Evolutionary conservation across 2,329 filamentous ascomycete genomes (phyloP).

Genomic region (Alternaria metachromatica): DNA sequence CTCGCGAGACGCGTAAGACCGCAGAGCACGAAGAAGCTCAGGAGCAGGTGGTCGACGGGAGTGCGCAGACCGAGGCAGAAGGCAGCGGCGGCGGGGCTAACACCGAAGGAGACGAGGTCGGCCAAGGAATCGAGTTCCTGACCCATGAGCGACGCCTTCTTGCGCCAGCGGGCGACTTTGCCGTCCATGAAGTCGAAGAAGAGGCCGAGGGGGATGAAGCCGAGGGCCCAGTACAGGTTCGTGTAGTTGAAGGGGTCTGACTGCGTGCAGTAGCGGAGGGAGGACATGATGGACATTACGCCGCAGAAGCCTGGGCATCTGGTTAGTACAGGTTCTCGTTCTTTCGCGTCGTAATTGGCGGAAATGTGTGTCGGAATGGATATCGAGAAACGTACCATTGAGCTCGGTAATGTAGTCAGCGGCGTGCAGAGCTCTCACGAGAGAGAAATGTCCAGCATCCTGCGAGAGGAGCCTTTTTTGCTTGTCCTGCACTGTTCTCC

Average conservation of each 20-base stretch:
- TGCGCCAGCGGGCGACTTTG: slow-evolving; percentile 93
- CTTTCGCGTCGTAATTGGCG: background rate
- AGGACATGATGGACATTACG: slow-evolving; percentile 95
- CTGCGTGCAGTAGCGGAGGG: slow-evolving; percentile 88
- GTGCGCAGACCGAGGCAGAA: slow-evolving; percentile 91
- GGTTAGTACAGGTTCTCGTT: background rate
- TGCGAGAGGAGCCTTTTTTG: slow-evolving; percentile 75
- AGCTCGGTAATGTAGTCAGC: slow-evolving; percentile 84
- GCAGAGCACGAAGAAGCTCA: slow-evolving; percentile 92
- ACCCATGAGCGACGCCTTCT: slow-evolving; percentile 97
- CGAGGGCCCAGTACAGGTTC: slow-evolving; percentile 82
- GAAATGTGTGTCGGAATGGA: background rate
- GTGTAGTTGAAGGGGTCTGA: slow-evolving; percentile 65
- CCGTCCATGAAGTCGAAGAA: slow-evolving; percentile 99
- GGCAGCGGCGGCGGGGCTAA: slow-evolving; percentile 84
- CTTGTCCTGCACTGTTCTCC: slow-evolving; percentile 68
- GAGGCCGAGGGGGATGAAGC: slow-evolving; percentile 81
- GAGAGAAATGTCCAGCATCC: slow-evolving; percentile 74
- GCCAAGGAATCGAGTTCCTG: slow-evolving; percentile 96
- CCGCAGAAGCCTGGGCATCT: slow-evolving; percentile 74
- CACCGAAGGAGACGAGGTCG: slow-evolving; percentile 94
- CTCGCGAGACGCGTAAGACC: slow-evolving; percentile 91
- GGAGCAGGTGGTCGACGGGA: slow-evolving; percentile 76
- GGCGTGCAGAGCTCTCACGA: slow-evolving; percentile 70
- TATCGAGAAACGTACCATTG: slow-evolving; percentile 61